Base-by-base conservation (phyloP, 768 basidiomycete genomes). In the Phylloporus arenicola region DNA sequence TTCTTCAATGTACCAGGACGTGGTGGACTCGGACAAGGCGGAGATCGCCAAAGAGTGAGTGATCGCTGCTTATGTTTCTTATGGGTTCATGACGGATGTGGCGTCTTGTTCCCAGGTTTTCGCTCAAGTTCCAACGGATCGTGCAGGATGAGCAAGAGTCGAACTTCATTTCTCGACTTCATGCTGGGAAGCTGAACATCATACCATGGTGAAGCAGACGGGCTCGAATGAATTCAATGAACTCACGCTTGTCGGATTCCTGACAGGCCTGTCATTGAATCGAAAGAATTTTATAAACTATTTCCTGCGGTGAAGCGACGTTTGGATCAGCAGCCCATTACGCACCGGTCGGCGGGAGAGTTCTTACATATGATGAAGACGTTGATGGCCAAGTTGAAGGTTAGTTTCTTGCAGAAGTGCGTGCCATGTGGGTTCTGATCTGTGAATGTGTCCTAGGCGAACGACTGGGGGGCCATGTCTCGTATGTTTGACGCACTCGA, bases 351-450 rank as follows among this genome's bases (percentile, higher is more conserved):
- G 0, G 82, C 78, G 0, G 77, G 76, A 16, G 72, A 78, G 50
- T 84, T 84, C 55, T 64, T 83, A 6, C 74, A 76, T 34, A 70
- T 75, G 3, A 66, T 84, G 59, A 84, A 84, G 61, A 80, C 79
- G 0, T 53, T 84, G 40, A 84, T 84, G 82, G 82, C 82, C n/a
- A 84, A 84, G 50, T 57, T 84, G 35, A 84, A 83, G 73, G 82
- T 79, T 43, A 51, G 48, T 8, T 25, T 12, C 20, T 30, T 30
- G 29, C n/a, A 14, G 16, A 14, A 0, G 9, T 3, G 24, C 7
- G 38, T 22, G 6, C 20, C n/a, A 14, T 13, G 12, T 44, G 2
- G 24, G n/a, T 34, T 7, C 37, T 55, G n/a, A 48, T 22, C 37
- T 6, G 8, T 14, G 16, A 20, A 39, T 2, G 2, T 41, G 2